Base-by-base conservation (phyloP, 371 early-diverging fungal species). In the Mortierella sp. region DNA sequence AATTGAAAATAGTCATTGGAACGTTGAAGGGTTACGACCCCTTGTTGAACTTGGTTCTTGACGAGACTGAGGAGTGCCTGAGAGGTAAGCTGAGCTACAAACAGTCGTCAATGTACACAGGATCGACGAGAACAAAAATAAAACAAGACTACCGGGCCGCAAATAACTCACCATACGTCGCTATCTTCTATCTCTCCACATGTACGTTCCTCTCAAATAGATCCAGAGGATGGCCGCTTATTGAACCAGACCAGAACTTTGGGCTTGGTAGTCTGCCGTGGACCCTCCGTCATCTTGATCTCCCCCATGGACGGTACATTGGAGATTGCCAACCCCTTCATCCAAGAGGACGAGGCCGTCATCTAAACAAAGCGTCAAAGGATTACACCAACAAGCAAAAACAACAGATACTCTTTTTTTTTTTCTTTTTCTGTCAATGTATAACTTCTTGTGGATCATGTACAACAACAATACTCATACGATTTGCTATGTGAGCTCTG, bases 1-100 rank as follows among this genome's bases (percentile, higher is more conserved):
- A 75, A 16, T 38, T 32, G 41, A 41, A 41, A 41, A 41, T 87
- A 98, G 99, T 98, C 55, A 92, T 94, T 38, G 98, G 99, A 74
- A 91, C 92, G 16, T 91, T 99, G 77, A 98, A 97, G 91, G 99
- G 98, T 18, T 97, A 92, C 77, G 99, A 99, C 88, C 98, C 94
- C 43, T 91, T 99, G 71, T 88, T 96, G 80, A 99, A 98, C 88
- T 90, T 99, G 72, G 98, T 99, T 1, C 90, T 99, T 75, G 99
- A 99, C 82, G 95, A 98, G 54, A 95, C 97, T 0, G 92, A 92
- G 71, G 99, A 99, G 88, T 90, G 91, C 71, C 70, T 95, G 12
- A 91, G 92, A 90, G 95, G 96, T 96, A 90, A 76, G 16, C 21
- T 21, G 51, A 46, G 16, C 16, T 16, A 51, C 21, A 4, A 51